phyloP scores from a whole-genome alignment of 2,329 filamentous ascomycete species.

The Epicoccum sorghinum region DNA sequence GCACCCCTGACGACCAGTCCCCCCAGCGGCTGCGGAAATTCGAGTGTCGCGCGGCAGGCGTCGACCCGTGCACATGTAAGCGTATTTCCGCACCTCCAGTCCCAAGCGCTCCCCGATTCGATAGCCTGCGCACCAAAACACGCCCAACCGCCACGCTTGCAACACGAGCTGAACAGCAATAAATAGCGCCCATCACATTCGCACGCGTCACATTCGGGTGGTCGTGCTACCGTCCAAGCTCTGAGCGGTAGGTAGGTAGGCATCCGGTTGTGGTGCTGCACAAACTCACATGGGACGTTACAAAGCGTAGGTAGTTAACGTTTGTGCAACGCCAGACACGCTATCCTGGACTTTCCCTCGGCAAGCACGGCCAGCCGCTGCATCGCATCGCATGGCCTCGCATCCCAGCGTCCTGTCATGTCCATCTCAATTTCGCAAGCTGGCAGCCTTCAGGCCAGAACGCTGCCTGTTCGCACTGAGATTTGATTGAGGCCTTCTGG shows the following conservation, averaged over 20 bases:
- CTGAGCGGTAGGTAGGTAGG: no score
- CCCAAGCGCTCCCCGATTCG: slow-evolving; percentile 1
- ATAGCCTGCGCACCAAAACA: slow-evolving; percentile 1
- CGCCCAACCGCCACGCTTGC: neutral
- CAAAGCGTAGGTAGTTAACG: no score
- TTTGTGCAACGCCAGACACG: no score
- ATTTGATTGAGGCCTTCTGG: neutral
- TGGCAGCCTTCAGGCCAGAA: no score
- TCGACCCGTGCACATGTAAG: slow-evolving; percentile 1
- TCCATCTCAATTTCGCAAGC: slow-evolving; percentile 12
- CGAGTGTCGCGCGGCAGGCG: neutral
- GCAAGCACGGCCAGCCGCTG: no score
- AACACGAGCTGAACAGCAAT: slow-evolving; percentile 4
- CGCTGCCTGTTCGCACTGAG: no score
- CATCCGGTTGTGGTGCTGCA: no score
- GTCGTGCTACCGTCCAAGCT: no score
- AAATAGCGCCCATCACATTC: neutral
- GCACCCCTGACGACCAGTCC: slow-evolving; percentile 8
- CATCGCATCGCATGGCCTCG: no score
- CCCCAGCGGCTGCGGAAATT: slow-evolving; percentile 15
- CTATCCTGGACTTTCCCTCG: no score
- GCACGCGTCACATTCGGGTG: no score
- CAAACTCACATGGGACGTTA: no score
- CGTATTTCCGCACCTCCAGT: neutral
- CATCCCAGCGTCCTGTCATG: neutral